Evolutionary conservation across 805 yeast genomes (phyloP), one percentile per base, ranked within the genome.

Genomic region (Komagataella populi): DNA sequence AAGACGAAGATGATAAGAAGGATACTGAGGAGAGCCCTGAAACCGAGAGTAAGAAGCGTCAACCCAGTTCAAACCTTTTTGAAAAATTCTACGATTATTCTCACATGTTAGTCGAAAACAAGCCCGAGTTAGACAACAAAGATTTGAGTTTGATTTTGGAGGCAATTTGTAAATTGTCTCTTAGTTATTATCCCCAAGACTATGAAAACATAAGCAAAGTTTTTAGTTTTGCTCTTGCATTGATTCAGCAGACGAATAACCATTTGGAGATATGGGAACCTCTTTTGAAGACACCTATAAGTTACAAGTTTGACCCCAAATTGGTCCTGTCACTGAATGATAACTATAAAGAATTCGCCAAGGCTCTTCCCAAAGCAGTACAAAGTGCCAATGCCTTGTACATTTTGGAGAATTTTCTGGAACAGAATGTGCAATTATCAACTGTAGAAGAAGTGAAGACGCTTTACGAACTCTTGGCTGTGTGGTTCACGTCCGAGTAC

Each of bases 1-100:
- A 30, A 14, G 39, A 30, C 14, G 39, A 30, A 4, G 14, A 30
- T 14, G 39, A 30, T 2, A 12, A 30, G 39, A 30, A 8, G 6
- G 51, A 49, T 24, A 53, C 48, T 7, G 50, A 46, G 23, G 49
- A 30, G 24, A 55, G 56, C 46, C 60, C 57, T 4, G 50, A 49
- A 4, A 47, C 30, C 6, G 54, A 46, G 48, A 49, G 43, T 43
- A 49, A 24, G 48, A 48, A 30, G 46, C 49, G 30, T 44, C 51
- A 48, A 16, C 53, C 16, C 3, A 52, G 24, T 2, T 10, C 48
- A 3, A 62, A 70, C 50, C 63, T 87, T 43, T 87, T 89, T 60
- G 73, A 72, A 44, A 72, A 73, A 16, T 84, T 89, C 62, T 82
- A 89, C 81, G 64, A 67, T 10, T 87, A 85, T 62, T 74, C 86